Conservation (phyloP, 306 rosid genomes). For the Quercus parvula region DNA sequence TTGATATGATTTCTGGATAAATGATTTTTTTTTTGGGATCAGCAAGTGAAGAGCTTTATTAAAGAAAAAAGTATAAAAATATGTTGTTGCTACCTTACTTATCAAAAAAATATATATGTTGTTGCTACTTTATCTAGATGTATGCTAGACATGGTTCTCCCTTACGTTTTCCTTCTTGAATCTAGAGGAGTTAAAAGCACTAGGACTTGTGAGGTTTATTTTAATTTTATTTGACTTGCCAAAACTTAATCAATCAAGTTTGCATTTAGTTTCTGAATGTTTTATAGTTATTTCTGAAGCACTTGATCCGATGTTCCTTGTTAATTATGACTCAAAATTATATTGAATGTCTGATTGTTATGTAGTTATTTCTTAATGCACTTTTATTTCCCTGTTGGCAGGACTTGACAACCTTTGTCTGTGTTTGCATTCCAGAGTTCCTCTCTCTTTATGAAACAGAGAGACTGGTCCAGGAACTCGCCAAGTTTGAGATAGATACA, state of each 20-base stretch:
- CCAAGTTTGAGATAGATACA: slow-evolving; percentile 95
- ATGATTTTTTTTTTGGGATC: too few relatives aligned
- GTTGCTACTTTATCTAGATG: too few relatives aligned
- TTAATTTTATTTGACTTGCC: neutral
- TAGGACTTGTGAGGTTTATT: neutral
- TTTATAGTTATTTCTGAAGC: neutral
- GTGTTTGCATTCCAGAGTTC: slow-evolving; percentile 99
- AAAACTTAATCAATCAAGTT: neutral
- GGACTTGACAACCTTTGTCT: slow-evolving; percentile 96
- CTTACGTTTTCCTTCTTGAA: neutral
- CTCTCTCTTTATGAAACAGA: slow-evolving; percentile 97
- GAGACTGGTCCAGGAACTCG: slow-evolving; percentile 93
- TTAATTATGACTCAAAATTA: neutral
- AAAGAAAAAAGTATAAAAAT: too few relatives aligned
- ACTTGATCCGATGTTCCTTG: neutral
- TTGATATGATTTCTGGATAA: too few relatives aligned
- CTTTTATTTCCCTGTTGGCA: slow-evolving; percentile 39
- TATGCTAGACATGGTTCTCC: too few relatives aligned
- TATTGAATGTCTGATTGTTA: neutral
- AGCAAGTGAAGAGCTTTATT: too few relatives aligned
- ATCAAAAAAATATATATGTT: too few relatives aligned
- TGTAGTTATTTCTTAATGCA: slow-evolving; percentile 12
- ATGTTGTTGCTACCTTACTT: too few relatives aligned
- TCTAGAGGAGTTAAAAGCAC: neutral
- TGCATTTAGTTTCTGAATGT: neutral